Conservation (phyloP, 2,329 filamentous ascomycete species). For the Seiridium unicorne region DNA sequence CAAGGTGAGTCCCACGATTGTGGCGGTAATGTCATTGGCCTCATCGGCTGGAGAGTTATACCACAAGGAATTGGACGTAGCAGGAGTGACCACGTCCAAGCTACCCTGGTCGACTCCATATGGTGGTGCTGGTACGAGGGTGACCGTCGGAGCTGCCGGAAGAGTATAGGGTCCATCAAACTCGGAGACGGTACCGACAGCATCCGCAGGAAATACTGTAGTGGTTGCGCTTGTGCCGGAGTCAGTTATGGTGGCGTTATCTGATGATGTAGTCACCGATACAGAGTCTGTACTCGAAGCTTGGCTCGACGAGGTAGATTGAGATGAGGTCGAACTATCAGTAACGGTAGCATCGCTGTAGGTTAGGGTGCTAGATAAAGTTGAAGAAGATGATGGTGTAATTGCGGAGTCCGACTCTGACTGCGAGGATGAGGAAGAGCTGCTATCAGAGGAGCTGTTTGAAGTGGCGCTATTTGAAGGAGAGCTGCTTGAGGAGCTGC, state of each 20-base stretch:
- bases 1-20: background rate
- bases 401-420: too few relatives aligned
- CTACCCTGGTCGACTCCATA: background rate
- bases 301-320: background rate
- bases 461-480: too few relatives aligned
- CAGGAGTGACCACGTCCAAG: background rate
- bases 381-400: too few relatives aligned
- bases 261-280: background rate
- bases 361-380: too few relatives aligned
- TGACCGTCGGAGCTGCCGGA: background rate
- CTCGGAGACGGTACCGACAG: background rate
- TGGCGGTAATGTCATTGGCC: background rate
- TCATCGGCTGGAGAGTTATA: background rate
- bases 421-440: too few relatives aligned
- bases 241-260: background rate
- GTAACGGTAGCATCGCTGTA: background rate
- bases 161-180: background rate
- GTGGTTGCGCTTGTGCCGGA: background rate
- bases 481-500: too few relatives aligned
- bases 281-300: background rate
- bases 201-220: background rate
- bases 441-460: too few relatives aligned
- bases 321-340: background rate
- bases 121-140: background rate
- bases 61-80: background rate